Evolutionary conservation across 805 yeast species (phyloP).

Genomic region (Teunomyces kruisii): DNA sequence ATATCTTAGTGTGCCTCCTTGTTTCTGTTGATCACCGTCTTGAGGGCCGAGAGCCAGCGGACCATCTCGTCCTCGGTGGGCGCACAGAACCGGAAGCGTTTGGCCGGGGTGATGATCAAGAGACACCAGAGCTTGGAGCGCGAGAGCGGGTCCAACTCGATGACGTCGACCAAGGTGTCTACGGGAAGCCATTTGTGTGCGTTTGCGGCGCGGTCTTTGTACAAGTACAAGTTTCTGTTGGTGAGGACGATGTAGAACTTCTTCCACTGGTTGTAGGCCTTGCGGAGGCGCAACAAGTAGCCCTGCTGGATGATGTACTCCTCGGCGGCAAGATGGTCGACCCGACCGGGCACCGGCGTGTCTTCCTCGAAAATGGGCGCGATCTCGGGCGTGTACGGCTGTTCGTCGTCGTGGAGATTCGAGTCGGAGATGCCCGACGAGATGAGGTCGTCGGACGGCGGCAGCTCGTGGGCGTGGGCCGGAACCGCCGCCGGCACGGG

Average conservation of each 20-base stretch:
- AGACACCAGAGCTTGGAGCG: slow-evolving; percentile 45
- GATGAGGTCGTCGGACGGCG: slow-evolving; percentile 4
- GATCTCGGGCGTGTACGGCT: not conserved
- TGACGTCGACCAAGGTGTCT: slow-evolving; percentile 43
- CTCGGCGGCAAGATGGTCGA: slow-evolving; percentile 6
- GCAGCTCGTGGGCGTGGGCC: too few relatives aligned
- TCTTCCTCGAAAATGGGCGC: slow-evolving; percentile 2
- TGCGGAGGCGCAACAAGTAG: slow-evolving; percentile 36
- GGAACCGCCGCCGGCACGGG: too few relatives aligned
- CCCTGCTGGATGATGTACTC: slow-evolving; percentile 41
- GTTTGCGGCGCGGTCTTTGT: slow-evolving; percentile 25
- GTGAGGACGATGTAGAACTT: slow-evolving; percentile 44
- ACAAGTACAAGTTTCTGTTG: slow-evolving; percentile 38
- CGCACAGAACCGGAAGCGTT: slow-evolving; percentile 46
- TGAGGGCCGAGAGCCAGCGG: slow-evolving; percentile 49
- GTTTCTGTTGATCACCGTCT: slow-evolving; percentile 10
- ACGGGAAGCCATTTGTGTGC: slow-evolving; percentile 30
- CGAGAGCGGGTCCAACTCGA: slow-evolving; percentile 50
- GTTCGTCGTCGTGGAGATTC: not conserved
- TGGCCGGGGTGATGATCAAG: slow-evolving; percentile 46
- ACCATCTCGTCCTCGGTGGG: slow-evolving; percentile 46
- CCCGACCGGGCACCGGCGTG: not conserved
- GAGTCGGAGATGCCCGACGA: slow-evolving; percentile 12
- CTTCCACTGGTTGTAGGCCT: slow-evolving; percentile 50
- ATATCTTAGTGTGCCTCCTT: not conserved